A percentile compares a stretch with the other conserved stretches of the same genome.
phyloP scores from a whole-genome alignment of 75 land plant species.

The Picea sitchensis region DNA sequence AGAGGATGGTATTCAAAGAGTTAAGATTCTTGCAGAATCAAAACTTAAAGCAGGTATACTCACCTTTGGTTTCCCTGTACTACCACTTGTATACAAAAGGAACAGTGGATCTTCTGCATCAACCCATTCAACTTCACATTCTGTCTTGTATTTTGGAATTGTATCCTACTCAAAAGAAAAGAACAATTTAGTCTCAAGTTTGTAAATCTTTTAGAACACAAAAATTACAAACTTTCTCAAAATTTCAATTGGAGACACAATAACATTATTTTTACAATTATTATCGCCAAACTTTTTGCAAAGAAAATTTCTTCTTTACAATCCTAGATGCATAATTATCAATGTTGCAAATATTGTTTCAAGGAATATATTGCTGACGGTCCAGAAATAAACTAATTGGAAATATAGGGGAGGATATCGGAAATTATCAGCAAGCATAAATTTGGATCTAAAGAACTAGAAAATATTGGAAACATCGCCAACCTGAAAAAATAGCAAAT shows the following conservation, averaged over 20 bases:
- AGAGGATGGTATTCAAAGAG: neutral
- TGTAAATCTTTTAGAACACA: neutral
- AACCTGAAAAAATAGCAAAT: no score
- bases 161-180: constrained; percentile 53
- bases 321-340: neutral
- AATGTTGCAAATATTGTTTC: no score
- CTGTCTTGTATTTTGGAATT: constrained; percentile 53
- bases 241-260: neutral
- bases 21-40: neutral
- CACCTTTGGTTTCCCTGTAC: constrained; percentile 99
- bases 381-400: no score
- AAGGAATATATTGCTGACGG: no score
- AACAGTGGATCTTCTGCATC: constrained; percentile 98
- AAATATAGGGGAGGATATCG: no score
- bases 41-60: neutral
- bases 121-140: constrained; percentile 89
- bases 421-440: no score
- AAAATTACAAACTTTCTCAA: no score
- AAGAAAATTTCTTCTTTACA: neutral
- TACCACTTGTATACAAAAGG: constrained; percentile 95
- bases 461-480: no score
- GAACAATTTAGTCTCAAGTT: neutral
- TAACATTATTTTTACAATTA: neutral
- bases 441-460: no score
- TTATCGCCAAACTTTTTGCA: neutral